These are phyloP conservation scores for Peronospora destructor DNA, from an alignment of 352 stramenopile species.

Conservation along the genomic window DNA sequence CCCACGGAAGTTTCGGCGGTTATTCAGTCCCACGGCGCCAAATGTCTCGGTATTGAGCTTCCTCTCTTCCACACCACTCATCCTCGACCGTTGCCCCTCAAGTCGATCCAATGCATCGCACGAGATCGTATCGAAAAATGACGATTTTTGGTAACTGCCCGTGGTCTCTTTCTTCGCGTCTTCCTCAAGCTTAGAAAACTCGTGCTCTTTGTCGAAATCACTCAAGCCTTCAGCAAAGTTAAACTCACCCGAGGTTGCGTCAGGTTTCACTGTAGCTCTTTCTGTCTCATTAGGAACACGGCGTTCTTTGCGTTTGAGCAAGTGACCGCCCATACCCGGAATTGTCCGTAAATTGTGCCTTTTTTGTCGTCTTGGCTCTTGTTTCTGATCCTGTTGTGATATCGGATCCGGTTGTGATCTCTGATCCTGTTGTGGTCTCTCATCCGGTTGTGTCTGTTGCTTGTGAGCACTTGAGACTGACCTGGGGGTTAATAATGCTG, in stretches of 20 bases:
- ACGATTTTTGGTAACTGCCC: constrained; percentile 82
- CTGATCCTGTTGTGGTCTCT: not conserved
- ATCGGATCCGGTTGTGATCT: no score
- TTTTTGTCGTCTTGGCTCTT: constrained; percentile 14
- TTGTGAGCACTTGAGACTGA: constrained; percentile 39
- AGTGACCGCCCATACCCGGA: constrained; percentile 72
- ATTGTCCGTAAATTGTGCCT: constrained; percentile 43
- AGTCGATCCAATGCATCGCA: constrained; percentile 81
- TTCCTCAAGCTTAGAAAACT: constrained; percentile 65
- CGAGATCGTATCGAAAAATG: constrained; percentile 88
- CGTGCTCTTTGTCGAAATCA: constrained; percentile 75
- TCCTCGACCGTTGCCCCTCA: constrained; percentile 57
- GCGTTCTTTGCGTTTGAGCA: constrained; percentile 75
- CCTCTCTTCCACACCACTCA: constrained; percentile 70
- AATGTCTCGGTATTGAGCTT: constrained; percentile 88
- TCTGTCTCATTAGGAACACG: constrained; percentile 37
- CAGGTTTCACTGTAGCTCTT: constrained; percentile 5
- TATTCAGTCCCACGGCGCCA: constrained; percentile 77
- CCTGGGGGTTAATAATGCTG: constrained; percentile 46
- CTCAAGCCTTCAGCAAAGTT: constrained; percentile 60
- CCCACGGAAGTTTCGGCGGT: constrained; percentile 72
- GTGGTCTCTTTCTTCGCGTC: constrained; percentile 33
- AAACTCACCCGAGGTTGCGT: constrained; percentile 47
- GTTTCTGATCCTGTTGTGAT: constrained; percentile 10
- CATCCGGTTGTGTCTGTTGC: constrained; percentile 4